A percentile compares a stretch with the other conserved stretches of the same genome.
phyloP scores from a whole-genome alignment of 1,139 yeast species.

The Meyerozyma carpophila region DNA sequence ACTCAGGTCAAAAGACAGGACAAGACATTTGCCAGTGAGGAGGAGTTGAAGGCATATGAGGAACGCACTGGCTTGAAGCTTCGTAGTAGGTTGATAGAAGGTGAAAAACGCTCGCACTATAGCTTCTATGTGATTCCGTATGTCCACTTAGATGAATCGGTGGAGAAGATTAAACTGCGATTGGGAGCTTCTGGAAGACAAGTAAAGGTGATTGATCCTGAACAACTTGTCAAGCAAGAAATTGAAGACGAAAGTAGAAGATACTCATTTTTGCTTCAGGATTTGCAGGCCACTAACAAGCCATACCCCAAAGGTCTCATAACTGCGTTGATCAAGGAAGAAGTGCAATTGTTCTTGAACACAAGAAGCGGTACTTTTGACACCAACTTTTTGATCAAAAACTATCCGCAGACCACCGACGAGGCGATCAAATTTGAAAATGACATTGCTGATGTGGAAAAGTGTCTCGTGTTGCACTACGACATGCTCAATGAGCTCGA shows the following conservation, averaged over 20 bases:
- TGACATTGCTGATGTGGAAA: constrained; percentile 43
- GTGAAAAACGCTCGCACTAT: constrained; percentile 23
- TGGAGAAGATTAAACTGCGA: constrained; percentile 15
- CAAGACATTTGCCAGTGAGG: constrained; percentile 47
- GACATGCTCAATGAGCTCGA: constrained; percentile 25
- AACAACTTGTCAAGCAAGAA: constrained; percentile 39
- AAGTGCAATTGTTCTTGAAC: constrained; percentile 32
- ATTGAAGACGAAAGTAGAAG: constrained; percentile 33
- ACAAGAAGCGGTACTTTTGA: constrained; percentile 39
- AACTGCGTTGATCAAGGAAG: constrained; percentile 50
- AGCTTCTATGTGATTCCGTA: constrained; percentile 43
- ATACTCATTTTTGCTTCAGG: constrained; percentile 38
- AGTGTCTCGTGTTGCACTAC: constrained; percentile 30
- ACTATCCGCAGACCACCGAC: constrained; percentile 54
- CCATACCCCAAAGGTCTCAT: constrained; percentile 53
- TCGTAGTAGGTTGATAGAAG: constrained; percentile 39
- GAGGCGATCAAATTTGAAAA: constrained; percentile 63
- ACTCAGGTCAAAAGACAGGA: constrained; percentile 43
- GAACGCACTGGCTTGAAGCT: constrained; percentile 49
- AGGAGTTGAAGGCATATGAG: constrained; percentile 53
- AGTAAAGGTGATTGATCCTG: constrained; percentile 45
- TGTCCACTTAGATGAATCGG: constrained; percentile 17
- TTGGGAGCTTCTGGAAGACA: constrained; percentile 20
- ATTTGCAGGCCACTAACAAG: constrained; percentile 27
- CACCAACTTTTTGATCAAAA: constrained; percentile 41